Base-by-base conservation (phyloP, 352 stramenopile species). In the Globisporangium cystogenes region DNA sequence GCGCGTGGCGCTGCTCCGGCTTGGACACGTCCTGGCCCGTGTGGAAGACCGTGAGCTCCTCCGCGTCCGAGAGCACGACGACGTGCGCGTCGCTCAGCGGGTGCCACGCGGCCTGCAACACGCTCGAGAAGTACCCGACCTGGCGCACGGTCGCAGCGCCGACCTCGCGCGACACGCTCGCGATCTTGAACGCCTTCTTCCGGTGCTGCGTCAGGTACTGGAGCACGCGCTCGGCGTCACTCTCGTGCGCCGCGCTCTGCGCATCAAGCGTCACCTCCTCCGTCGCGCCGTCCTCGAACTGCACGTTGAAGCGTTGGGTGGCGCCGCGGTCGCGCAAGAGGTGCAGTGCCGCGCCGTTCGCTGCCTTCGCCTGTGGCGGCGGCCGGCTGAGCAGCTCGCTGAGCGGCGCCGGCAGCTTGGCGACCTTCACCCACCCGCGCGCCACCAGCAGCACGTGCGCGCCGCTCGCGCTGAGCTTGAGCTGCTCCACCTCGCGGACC, bases 41-140 rank as follows among this genome's bases (percentile, higher is more conserved):
- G 61, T 87, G 84, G 45, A 88, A 89, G 18, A 93, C 53, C 23
- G 67, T 62, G n/a, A 93, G 51, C 59, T 93, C 82, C 40, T 93
- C 82, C 0, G 70, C 75, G 51, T 90, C 80, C 24, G 76, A 87
- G 27, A 93, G 67, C 50, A 87, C 72, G 21, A 84, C 74, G n/a
- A 91, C 20, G 49, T 93, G 82, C 29, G 51, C 59, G 63, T 88
- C 74, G 52, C 80, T 90, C 11, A 90, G 69, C 21, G 80, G 74
- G 42, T 93, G 80, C 82, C 82, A 93, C 27, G 69, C 62, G 1
- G 65, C 77, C 41, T 90, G 72, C 26, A 64, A 57, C 41, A 88
- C 73, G 42, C 57, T 72, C 23, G 64, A 60, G 41, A 87, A 86
- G 59, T 76, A 82, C 1, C 79, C 79, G 21, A 90, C 62, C 26